These are phyloP conservation scores for Striga hermonthica DNA, from an alignment of 305 asterid genomes.

Conservation along the genomic window DNA sequence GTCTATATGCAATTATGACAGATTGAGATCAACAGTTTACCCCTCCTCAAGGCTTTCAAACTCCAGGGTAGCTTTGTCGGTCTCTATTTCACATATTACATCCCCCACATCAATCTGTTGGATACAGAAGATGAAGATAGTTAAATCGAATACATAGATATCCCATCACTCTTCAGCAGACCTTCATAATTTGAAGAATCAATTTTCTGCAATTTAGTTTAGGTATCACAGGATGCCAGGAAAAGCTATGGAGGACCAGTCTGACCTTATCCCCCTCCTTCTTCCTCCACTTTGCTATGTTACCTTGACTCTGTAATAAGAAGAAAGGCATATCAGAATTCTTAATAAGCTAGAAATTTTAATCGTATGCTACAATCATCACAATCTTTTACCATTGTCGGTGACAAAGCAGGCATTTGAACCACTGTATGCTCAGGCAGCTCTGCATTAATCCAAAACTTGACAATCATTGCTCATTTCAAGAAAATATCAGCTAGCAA, in stretches of 20 bases:
- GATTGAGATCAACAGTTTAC: conserved; percentile 43
- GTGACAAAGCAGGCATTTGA: conserved; percentile 97
- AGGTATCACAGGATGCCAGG: conserved; percentile 5
- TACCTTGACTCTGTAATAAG: conserved; percentile 84
- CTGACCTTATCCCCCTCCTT: conserved; percentile 99
- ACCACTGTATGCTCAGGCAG: conserved; percentile 61
- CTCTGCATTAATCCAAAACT: conserved; percentile 47
- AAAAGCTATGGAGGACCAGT: conserved; percentile 26
- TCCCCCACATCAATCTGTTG: conserved; percentile 90
- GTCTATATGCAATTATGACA: conserved; percentile 24
- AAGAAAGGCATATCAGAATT: conserved; percentile 31
- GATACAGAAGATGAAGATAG: conserved; percentile 36
- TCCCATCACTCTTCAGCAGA: conserved; percentile 14
- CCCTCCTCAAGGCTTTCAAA: conserved; percentile 96
- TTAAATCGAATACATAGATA: conserved; percentile 27
- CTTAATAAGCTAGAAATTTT: conserved; percentile 15
- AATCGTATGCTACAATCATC: background rate
- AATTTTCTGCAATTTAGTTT: conserved; percentile 24
- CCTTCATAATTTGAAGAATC: conserved; percentile 23
- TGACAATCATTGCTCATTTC: conserved; percentile 16
- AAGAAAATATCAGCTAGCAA: conserved; percentile 22
- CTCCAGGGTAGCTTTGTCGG: conserved; percentile 97
- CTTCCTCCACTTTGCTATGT: conserved; percentile 87
- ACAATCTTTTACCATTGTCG: conserved; percentile 80
- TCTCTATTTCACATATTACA: conserved; percentile 89